Evolutionary conservation across 83 land plant genomes (phyloP), one percentile per base, ranked within the genome.

Genomic region (Larix sibirica): DNA sequence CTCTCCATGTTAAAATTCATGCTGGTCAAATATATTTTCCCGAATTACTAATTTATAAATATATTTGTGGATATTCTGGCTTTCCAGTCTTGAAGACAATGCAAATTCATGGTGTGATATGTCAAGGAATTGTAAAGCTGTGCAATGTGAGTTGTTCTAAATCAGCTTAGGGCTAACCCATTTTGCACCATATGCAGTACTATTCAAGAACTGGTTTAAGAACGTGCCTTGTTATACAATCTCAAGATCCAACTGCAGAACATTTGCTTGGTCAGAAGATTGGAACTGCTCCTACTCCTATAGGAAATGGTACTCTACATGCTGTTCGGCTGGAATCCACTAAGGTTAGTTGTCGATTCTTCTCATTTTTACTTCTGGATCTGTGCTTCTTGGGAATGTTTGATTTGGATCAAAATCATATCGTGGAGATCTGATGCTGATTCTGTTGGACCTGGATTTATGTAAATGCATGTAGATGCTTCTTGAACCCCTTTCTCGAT

Each of bases 211-310:
- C 79, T 20, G 94, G 94, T 62, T 83, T 90, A 77, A 83, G 77
- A 44, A 90, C 94, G 16, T 91, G 98, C 88, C 87, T 96, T 77
- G 93, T 93, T 9, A 67, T 93, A 58, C 97, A 95, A 58, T 89
- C 93, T 4, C 99, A 96, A 81, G 99, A 96, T 83, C 93, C 91
- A n/a, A 93, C 98, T 24, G 93, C 93, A 21, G 99, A 95, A 31
- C 80, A 80, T 62, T 85, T 96, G 61, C 87, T 96, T 13, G 94
- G 93, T 59, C 87, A 89, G 28, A 95, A 89, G 89, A 87, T 96
- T 47, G 90, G 92, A 63, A 84, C 77, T 44, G 79, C 86, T 85
- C 91, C 95, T 69, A 56, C 87, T 47, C 67, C 86, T 12, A 69
- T 80, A 47, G 83, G 86, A 71, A 68, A 80, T 62, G 83, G 89